These are phyloP conservation scores for Theobroma grandiflorum DNA, from an alignment of 441 rosid genomes.

Conservation along the genomic window DNA sequence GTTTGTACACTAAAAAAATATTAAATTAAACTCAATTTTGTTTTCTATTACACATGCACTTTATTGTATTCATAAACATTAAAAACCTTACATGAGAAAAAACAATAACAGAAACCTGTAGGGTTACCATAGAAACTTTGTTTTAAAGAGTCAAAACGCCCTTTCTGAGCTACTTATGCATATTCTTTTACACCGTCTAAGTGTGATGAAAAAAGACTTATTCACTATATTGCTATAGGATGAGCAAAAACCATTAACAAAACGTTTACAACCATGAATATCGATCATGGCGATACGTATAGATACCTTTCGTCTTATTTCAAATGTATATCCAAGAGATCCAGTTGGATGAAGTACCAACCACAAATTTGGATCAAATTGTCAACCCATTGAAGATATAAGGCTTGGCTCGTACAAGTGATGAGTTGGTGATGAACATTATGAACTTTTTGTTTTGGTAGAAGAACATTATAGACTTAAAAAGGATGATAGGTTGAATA, in stretches of 20 bases:
- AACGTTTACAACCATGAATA: background rate
- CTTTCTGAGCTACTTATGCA: background rate
- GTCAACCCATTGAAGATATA: constrained; percentile 2
- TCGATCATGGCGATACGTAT: background rate
- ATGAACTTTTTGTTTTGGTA: background rate
- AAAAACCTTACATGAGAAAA: background rate
- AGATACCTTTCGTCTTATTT: background rate
- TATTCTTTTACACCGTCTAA: no score
- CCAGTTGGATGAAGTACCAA: background rate
- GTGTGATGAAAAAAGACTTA: background rate
- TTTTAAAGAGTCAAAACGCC: background rate
- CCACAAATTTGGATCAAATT: background rate
- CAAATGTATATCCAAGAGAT: background rate
- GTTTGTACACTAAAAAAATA: no score
- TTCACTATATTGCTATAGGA: background rate
- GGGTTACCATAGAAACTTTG: background rate
- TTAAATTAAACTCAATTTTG: no score
- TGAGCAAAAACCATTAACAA: background rate
- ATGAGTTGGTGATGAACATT: constrained; percentile 2
- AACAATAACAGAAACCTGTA: no score
- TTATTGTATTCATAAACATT: no score
- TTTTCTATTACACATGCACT: background rate
- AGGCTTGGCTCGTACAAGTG: background rate
- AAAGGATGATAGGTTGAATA: constrained; percentile 26
- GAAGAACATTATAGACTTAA: background rate